Percentiles rank a stretch among this genome's conserved stretches.
phyloP scores from a whole-genome alignment of 2,329 filamentous ascomycete species.

The Apiospora saccharicola region DNA sequence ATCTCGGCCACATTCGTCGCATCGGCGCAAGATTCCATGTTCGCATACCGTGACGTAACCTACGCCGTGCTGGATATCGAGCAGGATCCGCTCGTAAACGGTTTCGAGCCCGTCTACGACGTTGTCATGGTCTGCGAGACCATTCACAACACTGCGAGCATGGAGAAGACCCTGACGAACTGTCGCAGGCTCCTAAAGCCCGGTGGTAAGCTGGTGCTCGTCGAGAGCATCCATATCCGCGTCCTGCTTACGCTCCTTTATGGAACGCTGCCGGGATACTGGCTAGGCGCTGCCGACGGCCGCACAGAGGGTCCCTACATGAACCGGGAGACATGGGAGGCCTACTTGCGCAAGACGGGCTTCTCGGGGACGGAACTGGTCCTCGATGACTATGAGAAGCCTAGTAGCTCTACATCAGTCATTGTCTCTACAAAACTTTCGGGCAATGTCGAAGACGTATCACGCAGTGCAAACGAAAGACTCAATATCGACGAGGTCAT shows the following conservation, averaged over 20 bases:
- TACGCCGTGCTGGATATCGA: constrained; percentile 27
- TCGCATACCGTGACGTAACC: constrained; percentile 26
- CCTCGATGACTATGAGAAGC: constrained; percentile 34
- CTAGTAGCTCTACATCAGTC: constrained; percentile 26
- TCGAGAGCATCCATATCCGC: constrained; percentile 33
- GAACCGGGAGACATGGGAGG: constrained; percentile 33
- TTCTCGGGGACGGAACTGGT: constrained; percentile 36
- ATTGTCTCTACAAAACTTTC: constrained; percentile 25
- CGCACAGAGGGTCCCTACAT: constrained; percentile 31
- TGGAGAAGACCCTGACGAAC: constrained; percentile 37
- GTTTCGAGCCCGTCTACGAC: constrained; percentile 33
- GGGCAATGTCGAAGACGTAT: neutral
- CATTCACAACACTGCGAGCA: constrained; percentile 31
- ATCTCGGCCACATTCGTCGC: constrained; percentile 28
- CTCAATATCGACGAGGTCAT: neutral
- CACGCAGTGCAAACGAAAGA: neutral
- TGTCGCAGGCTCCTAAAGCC: constrained; percentile 38
- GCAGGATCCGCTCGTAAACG: constrained; percentile 30
- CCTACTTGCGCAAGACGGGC: constrained; percentile 28
- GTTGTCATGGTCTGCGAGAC: constrained; percentile 35
- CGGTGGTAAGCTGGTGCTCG: constrained; percentile 38
- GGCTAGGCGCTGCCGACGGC: constrained; percentile 28
- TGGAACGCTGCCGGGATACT: constrained; percentile 30
- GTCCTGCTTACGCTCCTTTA: constrained; percentile 30
- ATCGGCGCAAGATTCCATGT: constrained; percentile 24